A percentile compares a stretch with the other conserved stretches of the same genome.
Conservation (phyloP, 1,284 basidiomycete species). For the Cutaneotrichosporon cyanovorans region DNA sequence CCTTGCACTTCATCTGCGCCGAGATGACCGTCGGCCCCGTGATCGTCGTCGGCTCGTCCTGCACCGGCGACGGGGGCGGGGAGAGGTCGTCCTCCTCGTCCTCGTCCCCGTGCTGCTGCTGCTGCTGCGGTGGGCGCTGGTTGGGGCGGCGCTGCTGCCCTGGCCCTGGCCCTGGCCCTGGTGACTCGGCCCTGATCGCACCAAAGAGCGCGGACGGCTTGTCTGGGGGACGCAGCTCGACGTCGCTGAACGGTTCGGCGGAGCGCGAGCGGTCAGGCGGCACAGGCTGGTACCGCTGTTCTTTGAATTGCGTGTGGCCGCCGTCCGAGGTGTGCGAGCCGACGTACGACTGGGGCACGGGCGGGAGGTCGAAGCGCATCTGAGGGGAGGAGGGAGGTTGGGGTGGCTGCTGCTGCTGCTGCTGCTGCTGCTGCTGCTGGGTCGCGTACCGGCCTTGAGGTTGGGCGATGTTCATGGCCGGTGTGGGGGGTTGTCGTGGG, state of each 20-base stretch:
- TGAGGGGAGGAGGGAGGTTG: background rate
- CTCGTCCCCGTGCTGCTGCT: too few relatives aligned
- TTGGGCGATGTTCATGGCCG: too few relatives aligned
- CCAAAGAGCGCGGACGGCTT: conserved; percentile 11
- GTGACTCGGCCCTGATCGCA: conserved; percentile 3
- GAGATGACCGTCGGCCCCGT: conserved; percentile 66
- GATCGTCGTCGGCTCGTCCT: conserved; percentile 50
- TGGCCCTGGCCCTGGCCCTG: conserved; percentile 2
- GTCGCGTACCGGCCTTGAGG: too few relatives aligned
- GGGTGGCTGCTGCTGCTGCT: background rate
- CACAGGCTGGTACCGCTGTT: background rate
- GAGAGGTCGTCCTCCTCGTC: conserved; percentile 1
- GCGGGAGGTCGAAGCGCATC: conserved; percentile 1
- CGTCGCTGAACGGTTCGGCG: conserved; percentile 9
- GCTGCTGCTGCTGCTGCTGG: background rate
- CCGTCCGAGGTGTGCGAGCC: background rate
- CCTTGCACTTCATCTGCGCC: conserved; percentile 97
- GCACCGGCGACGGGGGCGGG: conserved; percentile 29
- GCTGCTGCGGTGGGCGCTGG: background rate
- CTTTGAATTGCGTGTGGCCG: background rate
- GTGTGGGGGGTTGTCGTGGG: too few relatives aligned
- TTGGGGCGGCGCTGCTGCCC: background rate
- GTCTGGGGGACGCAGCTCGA: conserved; percentile 5
- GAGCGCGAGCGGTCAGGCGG: background rate
- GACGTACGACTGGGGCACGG: background rate